Base-by-base conservation (phyloP, 768 basidiomycete genomes). In the Podaxis rugospora region DNA sequence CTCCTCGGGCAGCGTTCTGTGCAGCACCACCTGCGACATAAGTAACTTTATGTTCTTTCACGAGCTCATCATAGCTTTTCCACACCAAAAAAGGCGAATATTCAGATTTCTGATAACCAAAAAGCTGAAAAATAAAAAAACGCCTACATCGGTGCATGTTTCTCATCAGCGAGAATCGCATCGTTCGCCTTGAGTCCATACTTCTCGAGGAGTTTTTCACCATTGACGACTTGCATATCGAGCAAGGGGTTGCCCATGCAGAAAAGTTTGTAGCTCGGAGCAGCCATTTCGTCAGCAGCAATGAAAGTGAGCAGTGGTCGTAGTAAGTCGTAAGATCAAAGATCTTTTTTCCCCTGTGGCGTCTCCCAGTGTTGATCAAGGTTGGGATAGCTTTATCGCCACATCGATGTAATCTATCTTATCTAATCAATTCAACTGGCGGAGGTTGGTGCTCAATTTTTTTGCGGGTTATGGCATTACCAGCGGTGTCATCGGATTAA, bases 11-110 rank as follows among this genome's bases (percentile, higher is more conserved):
- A 69, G 95, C 86, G 70, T 99, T 99, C 74, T 99, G 97, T 28
- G 93, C 86, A 28, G 97, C 96, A 68, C 97, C 97, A 62, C 97
- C 97, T 56, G 97, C 96, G 56, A 98, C 95, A 69, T 95, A 99
- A 54, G 87, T 88, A 55, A 93, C 83, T 62, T 89, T 67, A 73
- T 90, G 75, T 62, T 93, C 81, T 62, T 82, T 83, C 50, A 90
- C 84, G 64, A 98, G 74, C 67, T 98, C 94, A 2, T 90, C 89
- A 74, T 98, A 99, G 71, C 95, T 98, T 64, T 35, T 6, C 14
- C 42, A 18, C 14, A 44, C 42, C 46, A 52, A 62, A 64, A 21
- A 55, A 44, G 9, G 9, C 13, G 16, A 32, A 7, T 16, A 9
- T 49, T 49, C 40, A 49, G 47, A 27, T 23, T 11, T 23, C 18